Conservation (phyloP, 345 rosid species). For the Lepidium aucheri region DNA sequence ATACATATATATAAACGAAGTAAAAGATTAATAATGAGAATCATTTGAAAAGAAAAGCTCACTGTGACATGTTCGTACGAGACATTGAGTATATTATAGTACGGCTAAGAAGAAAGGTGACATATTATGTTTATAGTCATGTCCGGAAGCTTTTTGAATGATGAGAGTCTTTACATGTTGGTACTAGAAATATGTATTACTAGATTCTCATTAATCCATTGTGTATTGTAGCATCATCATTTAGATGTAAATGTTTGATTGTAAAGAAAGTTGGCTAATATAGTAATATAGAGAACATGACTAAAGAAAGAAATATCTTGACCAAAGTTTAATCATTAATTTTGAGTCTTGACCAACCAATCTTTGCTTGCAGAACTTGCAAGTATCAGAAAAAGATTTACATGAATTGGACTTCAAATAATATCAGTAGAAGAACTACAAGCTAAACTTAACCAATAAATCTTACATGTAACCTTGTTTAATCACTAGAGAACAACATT, state of each 20-base stretch:
- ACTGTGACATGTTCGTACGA: background rate
- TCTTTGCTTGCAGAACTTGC: background rate
- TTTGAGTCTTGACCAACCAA: background rate
- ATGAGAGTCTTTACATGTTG: constrained; percentile 5
- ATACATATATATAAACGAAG: background rate
- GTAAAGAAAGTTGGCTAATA: background rate
- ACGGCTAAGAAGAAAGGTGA: background rate
- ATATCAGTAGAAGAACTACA: background rate
- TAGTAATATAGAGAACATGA: background rate
- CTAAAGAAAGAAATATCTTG: background rate
- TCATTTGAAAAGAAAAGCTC: background rate
- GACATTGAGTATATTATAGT: constrained; percentile 8
- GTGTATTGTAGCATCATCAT: background rate
- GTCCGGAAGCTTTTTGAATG: constrained; percentile 4
- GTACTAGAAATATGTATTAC: background rate
- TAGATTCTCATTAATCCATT: constrained; percentile 6
- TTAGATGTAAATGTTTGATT: background rate
- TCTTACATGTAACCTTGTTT: background rate
- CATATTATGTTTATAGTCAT: constrained; percentile 11
- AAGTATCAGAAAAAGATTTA: background rate
- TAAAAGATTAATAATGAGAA: background rate
- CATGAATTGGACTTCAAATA: background rate
- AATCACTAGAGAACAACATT: background rate
- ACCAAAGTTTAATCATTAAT: background rate
- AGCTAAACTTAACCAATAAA: background rate